Conservation (phyloP, 2,329 filamentous ascomycete species). For the Cercospora sesami region DNA sequence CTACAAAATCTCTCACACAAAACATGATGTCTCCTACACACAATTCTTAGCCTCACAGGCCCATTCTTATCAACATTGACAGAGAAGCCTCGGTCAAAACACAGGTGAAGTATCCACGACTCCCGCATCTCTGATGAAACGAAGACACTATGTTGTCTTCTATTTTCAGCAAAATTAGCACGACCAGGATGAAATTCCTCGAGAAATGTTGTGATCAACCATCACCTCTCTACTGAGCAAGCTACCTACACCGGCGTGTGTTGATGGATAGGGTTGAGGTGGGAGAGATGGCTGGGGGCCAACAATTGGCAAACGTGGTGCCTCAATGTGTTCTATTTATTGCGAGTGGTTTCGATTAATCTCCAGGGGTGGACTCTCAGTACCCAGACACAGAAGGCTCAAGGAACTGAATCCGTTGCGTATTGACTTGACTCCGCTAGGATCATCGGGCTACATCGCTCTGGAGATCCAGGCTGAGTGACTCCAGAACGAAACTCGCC, state of each 20-base stretch:
- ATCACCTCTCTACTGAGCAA: not conserved
- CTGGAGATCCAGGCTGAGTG: not conserved
- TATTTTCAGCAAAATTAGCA: not conserved
- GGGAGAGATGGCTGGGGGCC: not conserved
- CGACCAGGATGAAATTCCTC: not conserved
- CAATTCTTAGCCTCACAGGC: no score
- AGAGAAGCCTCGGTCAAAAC: not conserved
- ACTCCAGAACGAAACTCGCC: not conserved
- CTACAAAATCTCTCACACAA: not conserved
- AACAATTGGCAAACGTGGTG: not conserved
- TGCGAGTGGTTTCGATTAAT: not conserved
- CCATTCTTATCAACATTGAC: no score
- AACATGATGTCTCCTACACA: not conserved
- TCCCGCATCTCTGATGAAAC: not conserved
- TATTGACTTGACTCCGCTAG: not conserved
- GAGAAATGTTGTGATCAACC: not conserved
- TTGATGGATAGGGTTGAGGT: not conserved
- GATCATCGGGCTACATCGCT: not conserved
- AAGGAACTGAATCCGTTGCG: not conserved
- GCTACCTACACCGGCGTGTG: not conserved
- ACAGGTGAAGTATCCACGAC: not conserved
- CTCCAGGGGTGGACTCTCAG: not conserved
- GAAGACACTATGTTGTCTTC: not conserved
- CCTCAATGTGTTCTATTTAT: not conserved
- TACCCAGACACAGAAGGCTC: not conserved